These are phyloP conservation scores for Annona cherimola DNA, from an alignment of 164 flowering plant species.

Conservation along the genomic window DNA sequence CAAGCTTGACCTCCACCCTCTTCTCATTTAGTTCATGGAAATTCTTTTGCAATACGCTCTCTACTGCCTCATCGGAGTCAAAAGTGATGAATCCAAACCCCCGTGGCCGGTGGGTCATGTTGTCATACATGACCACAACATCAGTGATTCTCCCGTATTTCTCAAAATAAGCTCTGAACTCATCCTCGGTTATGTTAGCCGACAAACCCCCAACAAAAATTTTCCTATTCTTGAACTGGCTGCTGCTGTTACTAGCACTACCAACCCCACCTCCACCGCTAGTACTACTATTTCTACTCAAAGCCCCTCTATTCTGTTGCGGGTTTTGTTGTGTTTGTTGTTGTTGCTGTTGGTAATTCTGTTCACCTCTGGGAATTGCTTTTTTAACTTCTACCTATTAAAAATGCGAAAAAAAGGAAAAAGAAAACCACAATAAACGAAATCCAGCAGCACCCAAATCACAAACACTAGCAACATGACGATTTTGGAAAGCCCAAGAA, in stretches of 20 bases:
- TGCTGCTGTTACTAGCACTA: slow-evolving; percentile 10
- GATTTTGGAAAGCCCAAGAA: neutral
- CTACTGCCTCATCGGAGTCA: slow-evolving; percentile 68
- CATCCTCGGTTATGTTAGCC: slow-evolving; percentile 48
- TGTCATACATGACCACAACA: slow-evolving; percentile 71
- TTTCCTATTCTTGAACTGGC: slow-evolving; percentile 51
- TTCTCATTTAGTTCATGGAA: slow-evolving; percentile 57
- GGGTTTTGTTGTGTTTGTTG: slow-evolving; percentile 27
- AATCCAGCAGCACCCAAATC: neutral
- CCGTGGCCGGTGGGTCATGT: slow-evolving; percentile 50
- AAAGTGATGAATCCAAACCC: slow-evolving; percentile 79
- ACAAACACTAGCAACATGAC: neutral
- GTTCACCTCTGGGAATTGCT: slow-evolving; percentile 60
- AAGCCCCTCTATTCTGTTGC: slow-evolving; percentile 20
- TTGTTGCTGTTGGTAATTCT: slow-evolving; percentile 31
- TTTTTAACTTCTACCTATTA: slow-evolving; percentile 72
- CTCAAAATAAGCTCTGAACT: slow-evolving; percentile 56
- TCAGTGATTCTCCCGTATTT: slow-evolving; percentile 59
- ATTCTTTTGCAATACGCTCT: slow-evolving; percentile 42
- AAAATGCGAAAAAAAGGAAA: slow-evolving; percentile 2
- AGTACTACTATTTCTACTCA: slow-evolving; percentile 16
- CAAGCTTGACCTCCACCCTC: slow-evolving; percentile 74
- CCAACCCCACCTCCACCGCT: neutral
- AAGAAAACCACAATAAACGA: neutral
- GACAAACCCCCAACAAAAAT: slow-evolving; percentile 83